These are phyloP conservation scores for Exutisphaerella laricina DNA, from an alignment of 2,329 filamentous ascomycete species.

Conservation along the genomic window DNA sequence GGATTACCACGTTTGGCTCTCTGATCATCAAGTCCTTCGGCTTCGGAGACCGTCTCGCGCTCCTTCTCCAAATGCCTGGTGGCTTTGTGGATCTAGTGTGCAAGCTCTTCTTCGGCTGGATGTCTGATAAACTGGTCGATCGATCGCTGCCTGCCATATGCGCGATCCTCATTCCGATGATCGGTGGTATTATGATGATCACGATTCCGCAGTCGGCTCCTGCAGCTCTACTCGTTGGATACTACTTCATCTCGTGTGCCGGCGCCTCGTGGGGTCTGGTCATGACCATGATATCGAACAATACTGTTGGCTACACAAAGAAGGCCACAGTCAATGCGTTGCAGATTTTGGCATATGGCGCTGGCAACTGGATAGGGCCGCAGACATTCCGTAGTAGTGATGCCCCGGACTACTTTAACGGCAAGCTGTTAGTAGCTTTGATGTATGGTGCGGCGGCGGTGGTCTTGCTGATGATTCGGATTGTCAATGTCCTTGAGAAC, in stretches of 20 bases:
- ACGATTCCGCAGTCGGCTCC: conserved; percentile 51
- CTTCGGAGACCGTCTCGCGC: conserved; percentile 47
- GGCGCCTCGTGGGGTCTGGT: too few species aligned
- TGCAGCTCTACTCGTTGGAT: conserved; percentile 56
- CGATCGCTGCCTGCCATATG: conserved; percentile 49
- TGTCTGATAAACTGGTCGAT: conserved; percentile 52
- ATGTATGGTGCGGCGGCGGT: conserved; percentile 49
- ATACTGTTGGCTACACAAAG: conserved; percentile 50
- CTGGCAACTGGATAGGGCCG: conserved; percentile 48
- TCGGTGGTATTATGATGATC: conserved; percentile 49
- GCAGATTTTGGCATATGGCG: conserved; percentile 50
- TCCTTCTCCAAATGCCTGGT: conserved; percentile 57
- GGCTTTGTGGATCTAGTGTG: conserved; percentile 54
- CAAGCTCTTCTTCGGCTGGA: conserved; percentile 46
- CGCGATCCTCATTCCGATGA: conserved; percentile 52
- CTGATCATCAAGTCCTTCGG: conserved; percentile 46
- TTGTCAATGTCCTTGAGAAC: conserved; percentile 51
- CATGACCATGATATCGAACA: conserved; percentile 49
- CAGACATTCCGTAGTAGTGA: conserved; percentile 50
- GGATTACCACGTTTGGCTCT: conserved; percentile 50
- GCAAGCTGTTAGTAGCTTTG: conserved; percentile 52
- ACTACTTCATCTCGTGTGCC: too few species aligned
- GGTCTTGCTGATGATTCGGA: conserved; percentile 50
- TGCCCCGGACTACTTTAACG: conserved; percentile 46
- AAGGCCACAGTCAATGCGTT: conserved; percentile 49